Base-by-base conservation (phyloP, 805 yeast species). In the Wickerhamomyces ciferrii region DNA sequence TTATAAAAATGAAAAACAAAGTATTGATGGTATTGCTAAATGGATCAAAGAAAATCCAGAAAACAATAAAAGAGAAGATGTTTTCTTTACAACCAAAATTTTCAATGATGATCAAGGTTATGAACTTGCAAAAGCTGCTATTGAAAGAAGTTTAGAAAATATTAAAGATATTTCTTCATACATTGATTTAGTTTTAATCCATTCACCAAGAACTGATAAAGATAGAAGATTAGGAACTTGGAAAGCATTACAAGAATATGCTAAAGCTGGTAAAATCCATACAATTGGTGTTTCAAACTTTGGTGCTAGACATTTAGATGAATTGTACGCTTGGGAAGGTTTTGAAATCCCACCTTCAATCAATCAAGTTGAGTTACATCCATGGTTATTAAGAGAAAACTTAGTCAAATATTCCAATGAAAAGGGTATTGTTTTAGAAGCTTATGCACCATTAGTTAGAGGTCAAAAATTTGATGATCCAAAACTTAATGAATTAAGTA, bases 241-340 rank as follows among this genome's bases (percentile, higher is more conserved):
- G 78, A 70, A 66, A 56, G 91, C 90, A 1, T 72, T 87, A 73
- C 90, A 87, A 62, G 92, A 87, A 53, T 81, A 79, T 19, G 83
- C 80, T 20, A 77, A 72, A 27, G 67, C 67, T 8, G 84, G 88
- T 11, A 62, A 70, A 42, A 79, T 84, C 45, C 75, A 73, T 55
- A 72, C 86, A 11, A 79, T 87, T 47, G 96, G 95, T 41, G 91
- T 87, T n/a, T 86, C 95, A 11, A 86, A 86, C 66, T 87, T 74
- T 57, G 87, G 88, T 41, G 58, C 63, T 15, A 66, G 62, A 5
- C 88, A 82, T 59, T 62, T 87, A 20, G 74, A 81, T 48, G 84
- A 84, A 60, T 65, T 87, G 41, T 67, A 83, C 38, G 53, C 60
- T 3, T 80, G 87, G 84, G 73, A 74, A 3, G 78, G 70, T 1